These are phyloP conservation scores for Trichosporon coremiiforme DNA, from an alignment of 1,284 basidiomycete species.

Conservation along the genomic window DNA sequence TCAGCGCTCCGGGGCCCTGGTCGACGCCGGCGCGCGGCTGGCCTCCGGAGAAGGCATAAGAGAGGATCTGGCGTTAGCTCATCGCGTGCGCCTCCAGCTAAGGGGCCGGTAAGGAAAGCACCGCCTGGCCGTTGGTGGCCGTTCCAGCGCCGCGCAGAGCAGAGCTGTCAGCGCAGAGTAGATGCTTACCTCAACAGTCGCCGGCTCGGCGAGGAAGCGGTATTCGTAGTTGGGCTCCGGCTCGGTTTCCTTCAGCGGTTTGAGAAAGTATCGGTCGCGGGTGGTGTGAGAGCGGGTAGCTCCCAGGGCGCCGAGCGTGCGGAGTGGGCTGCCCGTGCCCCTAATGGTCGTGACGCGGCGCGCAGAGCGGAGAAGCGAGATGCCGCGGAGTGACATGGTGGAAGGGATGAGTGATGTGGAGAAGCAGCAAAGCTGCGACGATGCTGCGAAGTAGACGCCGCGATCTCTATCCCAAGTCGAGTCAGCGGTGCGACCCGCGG, in stretches of 20 bases:
- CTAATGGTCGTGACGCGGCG: not conserved
- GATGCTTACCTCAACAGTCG: constrained; percentile 70
- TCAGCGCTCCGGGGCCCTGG: constrained; percentile 80
- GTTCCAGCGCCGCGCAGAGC: no score
- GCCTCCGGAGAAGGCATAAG: constrained; percentile 67
- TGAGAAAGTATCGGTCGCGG: constrained; percentile 33
- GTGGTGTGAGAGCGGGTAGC: constrained; percentile 24
- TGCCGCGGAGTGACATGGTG: constrained; percentile 3
- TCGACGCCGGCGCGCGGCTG: constrained; percentile 82
- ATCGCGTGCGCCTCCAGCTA: no score
- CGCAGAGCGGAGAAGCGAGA: not conserved
- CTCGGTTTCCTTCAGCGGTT: constrained; percentile 24
- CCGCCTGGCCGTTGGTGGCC: no score
- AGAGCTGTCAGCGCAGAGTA: constrained; percentile 28
- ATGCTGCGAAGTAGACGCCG: not conserved
- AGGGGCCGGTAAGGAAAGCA: no score
- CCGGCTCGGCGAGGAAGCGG: constrained; percentile 67
- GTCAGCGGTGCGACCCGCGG: not conserved
- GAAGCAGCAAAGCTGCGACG: no score
- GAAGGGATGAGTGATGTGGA: not conserved
- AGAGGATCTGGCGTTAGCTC: constrained; percentile 62
- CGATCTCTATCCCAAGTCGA: not conserved
- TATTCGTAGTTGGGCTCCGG: constrained; percentile 45
- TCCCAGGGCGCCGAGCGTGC: not conserved
- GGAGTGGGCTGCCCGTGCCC: not conserved